Conservation (phyloP, 2,329 filamentous ascomycete genomes). For the Cyphellophora attinorum region DNA sequence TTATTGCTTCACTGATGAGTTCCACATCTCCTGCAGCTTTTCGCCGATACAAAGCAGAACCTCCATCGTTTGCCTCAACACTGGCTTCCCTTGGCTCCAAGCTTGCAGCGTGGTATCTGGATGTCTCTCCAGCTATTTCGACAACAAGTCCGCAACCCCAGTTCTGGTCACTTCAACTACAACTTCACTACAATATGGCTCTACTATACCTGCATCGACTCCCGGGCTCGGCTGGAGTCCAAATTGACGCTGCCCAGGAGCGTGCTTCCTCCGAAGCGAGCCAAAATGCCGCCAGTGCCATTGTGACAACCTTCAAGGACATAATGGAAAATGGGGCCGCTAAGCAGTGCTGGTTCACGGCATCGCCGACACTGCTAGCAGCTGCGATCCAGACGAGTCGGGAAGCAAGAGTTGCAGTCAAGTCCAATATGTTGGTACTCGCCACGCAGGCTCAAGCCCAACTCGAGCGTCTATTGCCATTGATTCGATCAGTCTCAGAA, state of each 20-base stretch:
- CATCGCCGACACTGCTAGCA: slow-evolving; percentile 2
- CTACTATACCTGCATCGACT: slow-evolving; percentile 6
- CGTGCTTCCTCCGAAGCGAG: not conserved
- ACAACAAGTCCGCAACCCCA: slow-evolving; percentile 1
- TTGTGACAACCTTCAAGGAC: slow-evolving; percentile 5
- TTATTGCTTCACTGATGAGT: slow-evolving; percentile 33
- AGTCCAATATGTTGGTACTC: not conserved
- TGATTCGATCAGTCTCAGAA: too few species aligned
- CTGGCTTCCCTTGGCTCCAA: slow-evolving; percentile 2
- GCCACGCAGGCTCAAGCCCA: too few species aligned
- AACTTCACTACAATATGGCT: slow-evolving; percentile 8
- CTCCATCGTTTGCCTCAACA: not conserved
- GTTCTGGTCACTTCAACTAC: slow-evolving; percentile 5
- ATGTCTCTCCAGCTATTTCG: not conserved
- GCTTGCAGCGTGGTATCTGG: slow-evolving; percentile 5
- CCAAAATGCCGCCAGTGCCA: slow-evolving; percentile 1
- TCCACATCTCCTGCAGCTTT: slow-evolving; percentile 2
- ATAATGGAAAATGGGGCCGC: not conserved
- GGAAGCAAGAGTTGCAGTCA: not conserved
- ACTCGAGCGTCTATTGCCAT: too few species aligned
- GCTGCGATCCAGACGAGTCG: not conserved
- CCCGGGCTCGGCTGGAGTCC: not conserved
- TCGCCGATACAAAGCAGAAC: slow-evolving; percentile 1
- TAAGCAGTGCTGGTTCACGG: slow-evolving; percentile 3
- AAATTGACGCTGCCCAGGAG: not conserved